Percentiles rank a stretch among this genome's conserved stretches.
Conservation (phyloP, 2,329 filamentous ascomycete genomes). For the Calonectria multiphialidica region DNA sequence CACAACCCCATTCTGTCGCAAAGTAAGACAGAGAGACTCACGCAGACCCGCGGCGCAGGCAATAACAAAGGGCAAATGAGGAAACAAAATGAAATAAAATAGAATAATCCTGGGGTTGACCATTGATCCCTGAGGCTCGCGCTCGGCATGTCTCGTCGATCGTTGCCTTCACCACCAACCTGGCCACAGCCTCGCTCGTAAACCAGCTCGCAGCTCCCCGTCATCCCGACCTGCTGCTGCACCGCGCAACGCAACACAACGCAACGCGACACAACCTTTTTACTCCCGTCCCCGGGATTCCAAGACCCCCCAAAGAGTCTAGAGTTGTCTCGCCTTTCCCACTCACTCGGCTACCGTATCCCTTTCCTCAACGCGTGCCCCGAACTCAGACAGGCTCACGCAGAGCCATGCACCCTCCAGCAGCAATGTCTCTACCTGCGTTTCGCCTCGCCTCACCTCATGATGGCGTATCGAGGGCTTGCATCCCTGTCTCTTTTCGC, state of each 20-base stretch:
- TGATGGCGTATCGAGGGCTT: constrained; percentile 7
- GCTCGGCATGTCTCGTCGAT: constrained; percentile 21
- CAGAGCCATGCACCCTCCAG: constrained; percentile 5
- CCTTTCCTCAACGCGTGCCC: background rate
- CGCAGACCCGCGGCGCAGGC: background rate
- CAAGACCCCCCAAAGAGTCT: background rate
- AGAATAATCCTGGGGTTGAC: constrained; percentile 6
- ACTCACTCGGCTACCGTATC: background rate
- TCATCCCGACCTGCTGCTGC: background rate
- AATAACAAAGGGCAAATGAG: background rate
- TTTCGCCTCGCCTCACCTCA: constrained; percentile 13
- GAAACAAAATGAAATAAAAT: background rate
- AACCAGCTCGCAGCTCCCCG: constrained; percentile 9
- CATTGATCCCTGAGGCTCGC: constrained; percentile 6
- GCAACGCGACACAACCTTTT: background rate
- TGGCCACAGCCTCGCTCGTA: constrained; percentile 7
- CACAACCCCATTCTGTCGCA: background rate
- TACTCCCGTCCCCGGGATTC: background rate
- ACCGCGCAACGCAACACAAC: background rate
- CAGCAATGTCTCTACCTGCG: constrained; percentile 1
- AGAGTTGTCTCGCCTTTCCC: constrained; percentile 6
- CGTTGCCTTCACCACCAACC: constrained; percentile 5
- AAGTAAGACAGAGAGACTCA: constrained; percentile 7
- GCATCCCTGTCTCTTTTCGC: background rate
- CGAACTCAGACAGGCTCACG: constrained; percentile 1